Evolutionary conservation across 177 flowering plant genomes (phyloP), one percentile per base, ranked within the genome.

Genomic region (Vitis hybrid): DNA sequence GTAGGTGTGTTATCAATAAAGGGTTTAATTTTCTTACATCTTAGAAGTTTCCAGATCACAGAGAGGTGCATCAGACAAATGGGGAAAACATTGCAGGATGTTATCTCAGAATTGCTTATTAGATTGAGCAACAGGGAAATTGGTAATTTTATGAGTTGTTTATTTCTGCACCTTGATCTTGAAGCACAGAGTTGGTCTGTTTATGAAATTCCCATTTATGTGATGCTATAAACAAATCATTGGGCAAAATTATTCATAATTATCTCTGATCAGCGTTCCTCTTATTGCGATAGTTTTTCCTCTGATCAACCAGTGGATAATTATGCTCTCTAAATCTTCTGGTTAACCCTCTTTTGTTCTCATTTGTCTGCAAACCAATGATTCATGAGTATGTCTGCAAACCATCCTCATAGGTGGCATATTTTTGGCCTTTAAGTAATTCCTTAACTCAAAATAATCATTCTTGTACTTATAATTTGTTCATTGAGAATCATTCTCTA

Each of bases 11-110:
- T 13, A 18, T 10, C 45, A 7, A 50, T 50, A 57, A 13, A 50
- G 19, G 12, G 45, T 66, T 14, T 76, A 2, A 11, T 61, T 12
- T 71, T 26, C 77, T 52, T 5, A 26, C 63, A 52, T 56, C 16
- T 15, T 71, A 16, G 22, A 70, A 68, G 20, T 73, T 73, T 53
- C 55, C 13, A 76, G 90, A 83, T 93, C 64, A 93, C 98, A 19
- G 86, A 82, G 67, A 88, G 88, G 71, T 90, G 89, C 65, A 90
- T 93, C 58, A 71, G 69, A 57, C 88, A 79, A 73, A 74, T 76
- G 75, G 97, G 96, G n/a, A 89, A 61, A 68, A 77, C 97, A 20
- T 73, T 92, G 78, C 91, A 83, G 73, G 90, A 80, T 71, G 85
- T 93, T 67, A 69, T 93, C 31, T 73, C 87, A 50, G 97, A 93